Evolutionary conservation across 2,329 filamentous ascomycete species (phyloP), one percentile per base, ranked within the genome.

Genomic region (Nannizzia gypsea): DNA sequence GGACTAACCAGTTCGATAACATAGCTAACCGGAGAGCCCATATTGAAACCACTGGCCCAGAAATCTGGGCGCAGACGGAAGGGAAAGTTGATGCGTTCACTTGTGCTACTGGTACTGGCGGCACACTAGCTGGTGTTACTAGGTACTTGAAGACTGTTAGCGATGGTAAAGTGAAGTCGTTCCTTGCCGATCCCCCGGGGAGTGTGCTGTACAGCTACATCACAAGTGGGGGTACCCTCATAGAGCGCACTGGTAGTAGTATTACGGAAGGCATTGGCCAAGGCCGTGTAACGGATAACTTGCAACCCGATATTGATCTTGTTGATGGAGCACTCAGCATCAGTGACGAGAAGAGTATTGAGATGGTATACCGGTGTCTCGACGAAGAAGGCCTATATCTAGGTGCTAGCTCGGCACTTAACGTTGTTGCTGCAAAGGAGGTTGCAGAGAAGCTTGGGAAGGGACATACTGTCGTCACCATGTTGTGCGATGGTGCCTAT

Each of bases 1-100:
- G 93, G 93, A 99, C 93, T 50, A 95, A 99, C 76, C 93, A 99
- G 77, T 99, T 99, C 76, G 93, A 99, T 73, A 99, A 99, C 78
- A 85, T 81, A 58, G 93, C 93, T 58, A 99, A 99, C 76, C 83
- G 93, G 58, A 85, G 88, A 69, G 93, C 93, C 55, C 93, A 99
- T 72, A 87, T 97, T 67, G 92, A 96, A 78, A 97, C 92, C 1
- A 99, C 93, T 0, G 93, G 93, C 0, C 93, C 93, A 0, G 93
- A 99, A 76, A 96, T 99, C 71, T 99, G 93, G 93, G 78, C 85
- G 28, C 93, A 99, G 79, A 97, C 93, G 0, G 76, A 72, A 1
- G 92, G 93, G 38, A 86, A 86, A 64, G 76, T 99, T 22, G 90
- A 97, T 72, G 93, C 91, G 3, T 99, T 99, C 69, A 96, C 90